phyloP scores from a whole-genome alignment of 345 rosid genomes.

The Syzygium grande region DNA sequence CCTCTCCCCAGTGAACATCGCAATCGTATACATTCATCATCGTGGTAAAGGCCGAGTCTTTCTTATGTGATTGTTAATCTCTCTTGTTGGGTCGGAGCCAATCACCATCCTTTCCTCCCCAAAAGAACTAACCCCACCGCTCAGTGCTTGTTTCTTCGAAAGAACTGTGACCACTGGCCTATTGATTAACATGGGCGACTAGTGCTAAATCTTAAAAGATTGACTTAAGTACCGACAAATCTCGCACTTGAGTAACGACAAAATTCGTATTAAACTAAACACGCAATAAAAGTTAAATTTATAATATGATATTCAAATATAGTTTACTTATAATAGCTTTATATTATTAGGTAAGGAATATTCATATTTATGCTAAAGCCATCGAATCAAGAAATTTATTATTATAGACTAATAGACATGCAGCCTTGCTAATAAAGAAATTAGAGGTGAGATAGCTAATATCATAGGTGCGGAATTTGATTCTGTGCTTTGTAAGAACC shows the following conservation, averaged over 20 bases:
- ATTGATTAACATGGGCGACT: background rate
- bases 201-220: background rate
- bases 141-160: background rate
- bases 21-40: background rate
- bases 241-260: background rate
- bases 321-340: too few relatives aligned
- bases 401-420: too few relatives aligned
- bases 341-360: background rate
- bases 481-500: too few relatives aligned
- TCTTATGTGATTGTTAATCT: background rate
- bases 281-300: background rate
- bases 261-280: background rate
- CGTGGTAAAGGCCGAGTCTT: background rate
- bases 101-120: background rate
- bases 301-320: background rate
- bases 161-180: background rate
- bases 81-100: background rate
- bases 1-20: background rate
- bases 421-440: too few relatives aligned
- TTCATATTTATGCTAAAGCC: background rate
- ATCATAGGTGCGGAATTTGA: too few relatives aligned
- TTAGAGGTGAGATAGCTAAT: fast-evolving
- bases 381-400: background rate
- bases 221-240: background rate
- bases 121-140: background rate